These are phyloP conservation scores for Heritiera fomes DNA, from an alignment of 345 rosid genomes.

Conservation along the genomic window DNA sequence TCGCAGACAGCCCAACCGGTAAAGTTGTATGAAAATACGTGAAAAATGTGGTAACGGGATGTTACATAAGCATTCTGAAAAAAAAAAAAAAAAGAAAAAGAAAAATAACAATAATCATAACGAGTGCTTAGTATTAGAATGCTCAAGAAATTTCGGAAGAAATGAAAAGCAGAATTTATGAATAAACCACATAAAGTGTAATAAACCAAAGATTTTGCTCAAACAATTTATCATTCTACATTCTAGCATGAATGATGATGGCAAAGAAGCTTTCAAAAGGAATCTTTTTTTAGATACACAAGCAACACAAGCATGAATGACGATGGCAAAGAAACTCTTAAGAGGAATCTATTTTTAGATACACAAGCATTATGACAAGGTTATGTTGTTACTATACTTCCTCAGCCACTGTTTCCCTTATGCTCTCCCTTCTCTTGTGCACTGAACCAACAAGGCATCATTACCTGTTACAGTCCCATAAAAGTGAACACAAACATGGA, in stretches of 20 bases:
- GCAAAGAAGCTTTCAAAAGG: too few relatives aligned
- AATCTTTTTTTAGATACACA: neutral
- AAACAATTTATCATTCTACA: neutral
- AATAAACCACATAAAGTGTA: neutral
- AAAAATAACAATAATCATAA: too few relatives aligned
- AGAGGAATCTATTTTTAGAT: neutral
- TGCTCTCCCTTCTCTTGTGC: slow-evolving; percentile 5
- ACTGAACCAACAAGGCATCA: neutral
- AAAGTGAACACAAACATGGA: neutral
- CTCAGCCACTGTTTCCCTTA: neutral
- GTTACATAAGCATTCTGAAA: neutral
- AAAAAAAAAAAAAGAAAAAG: too few relatives aligned
- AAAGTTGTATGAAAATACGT: too few relatives aligned
- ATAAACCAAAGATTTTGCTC: neutral
- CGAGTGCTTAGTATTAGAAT: too few relatives aligned
- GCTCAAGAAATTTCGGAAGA: too few relatives aligned
- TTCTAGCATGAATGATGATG: neutral
- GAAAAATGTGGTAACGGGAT: too few relatives aligned
- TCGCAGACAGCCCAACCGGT: too few relatives aligned
- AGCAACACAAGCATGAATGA: neutral
- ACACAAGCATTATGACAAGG: neutral
- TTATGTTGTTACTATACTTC: neutral
- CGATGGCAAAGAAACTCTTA: neutral
- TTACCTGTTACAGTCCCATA: neutral
- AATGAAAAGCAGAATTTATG: too few relatives aligned